phyloP scores from a whole-genome alignment of 164 flowering plant genomes.

The Liquidambar formosana region DNA sequence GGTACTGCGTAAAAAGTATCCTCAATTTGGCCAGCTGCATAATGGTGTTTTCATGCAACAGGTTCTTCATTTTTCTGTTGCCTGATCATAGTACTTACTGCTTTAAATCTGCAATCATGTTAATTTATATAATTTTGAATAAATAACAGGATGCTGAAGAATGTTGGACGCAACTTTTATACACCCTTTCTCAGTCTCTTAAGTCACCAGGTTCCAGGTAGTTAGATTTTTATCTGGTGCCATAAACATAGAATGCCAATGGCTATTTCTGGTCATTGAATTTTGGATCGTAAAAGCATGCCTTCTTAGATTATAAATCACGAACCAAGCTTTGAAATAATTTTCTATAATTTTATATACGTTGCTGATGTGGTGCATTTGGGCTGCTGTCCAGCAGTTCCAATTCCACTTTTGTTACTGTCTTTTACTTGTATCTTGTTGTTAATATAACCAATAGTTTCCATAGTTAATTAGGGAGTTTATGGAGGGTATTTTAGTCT shows the following conservation, averaged over 20 bases:
- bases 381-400: too few relatives aligned
- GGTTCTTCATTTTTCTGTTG: constrained; percentile 34
- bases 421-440: too few relatives aligned
- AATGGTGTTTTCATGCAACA: constrained; percentile 92
- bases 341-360: neutral
- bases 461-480: too few relatives aligned
- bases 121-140: constrained; percentile 11
- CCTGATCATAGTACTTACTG: neutral
- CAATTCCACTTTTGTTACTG: too few relatives aligned
- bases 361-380: too few relatives aligned
- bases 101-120: neutral
- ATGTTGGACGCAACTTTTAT: constrained; percentile 92
- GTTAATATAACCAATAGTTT: too few relatives aligned
- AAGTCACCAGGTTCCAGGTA: constrained; percentile 62
- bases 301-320: neutral
- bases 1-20: constrained; percentile 86
- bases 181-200: constrained; percentile 85
- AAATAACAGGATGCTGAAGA: constrained; percentile 91
- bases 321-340: neutral
- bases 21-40: constrained; percentile 92
- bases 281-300: neutral
- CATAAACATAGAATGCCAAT: neutral
- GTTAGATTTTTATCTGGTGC: constrained; percentile 2
- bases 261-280: neutral
- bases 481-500: too few relatives aligned